phyloP scores from a whole-genome alignment of 2,329 filamentous ascomycete genomes.

The Rutstroemia sp. region DNA sequence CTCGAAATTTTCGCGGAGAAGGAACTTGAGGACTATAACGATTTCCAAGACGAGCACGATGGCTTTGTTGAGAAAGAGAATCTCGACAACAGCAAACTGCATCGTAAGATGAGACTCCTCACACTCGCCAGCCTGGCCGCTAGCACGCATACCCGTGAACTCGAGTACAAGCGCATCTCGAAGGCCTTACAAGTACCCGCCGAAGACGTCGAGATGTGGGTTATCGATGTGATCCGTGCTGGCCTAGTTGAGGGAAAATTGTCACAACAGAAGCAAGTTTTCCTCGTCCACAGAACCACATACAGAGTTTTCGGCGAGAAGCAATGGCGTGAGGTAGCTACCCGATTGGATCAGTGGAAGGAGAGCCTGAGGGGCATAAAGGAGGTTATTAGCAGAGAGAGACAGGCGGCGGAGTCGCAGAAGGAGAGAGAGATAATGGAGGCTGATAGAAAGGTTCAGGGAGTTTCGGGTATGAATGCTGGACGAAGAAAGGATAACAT shows the following conservation, averaged over 20 bases:
- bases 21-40: constrained; percentile 88
- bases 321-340: constrained; percentile 94
- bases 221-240: constrained; percentile 94
- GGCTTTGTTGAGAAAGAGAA: constrained; percentile 74
- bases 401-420: constrained; percentile 68
- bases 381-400: constrained; percentile 69
- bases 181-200: constrained; percentile 74
- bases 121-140: constrained; percentile 88
- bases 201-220: constrained; percentile 94
- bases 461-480: constrained; percentile 30
- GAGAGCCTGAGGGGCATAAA: constrained; percentile 73
- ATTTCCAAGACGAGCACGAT: constrained; percentile 87
- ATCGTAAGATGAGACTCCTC: constrained; percentile 93
- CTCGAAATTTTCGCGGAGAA: constrained; percentile 94
- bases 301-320: constrained; percentile 97
- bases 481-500: constrained; percentile 38
- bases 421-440: constrained; percentile 72
- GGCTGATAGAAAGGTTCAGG: constrained; percentile 52
- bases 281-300: constrained; percentile 91
- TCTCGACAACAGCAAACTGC: constrained; percentile 64
- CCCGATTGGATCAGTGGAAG: constrained; percentile 86
- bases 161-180: constrained; percentile 80
- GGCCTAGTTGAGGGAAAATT: constrained; percentile 95
- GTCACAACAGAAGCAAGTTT: constrained; percentile 84
- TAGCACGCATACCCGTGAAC: constrained; percentile 72